Evolutionary conservation across 257 asterid genomes (phyloP).

Genomic region (Forsythia suspensa): DNA sequence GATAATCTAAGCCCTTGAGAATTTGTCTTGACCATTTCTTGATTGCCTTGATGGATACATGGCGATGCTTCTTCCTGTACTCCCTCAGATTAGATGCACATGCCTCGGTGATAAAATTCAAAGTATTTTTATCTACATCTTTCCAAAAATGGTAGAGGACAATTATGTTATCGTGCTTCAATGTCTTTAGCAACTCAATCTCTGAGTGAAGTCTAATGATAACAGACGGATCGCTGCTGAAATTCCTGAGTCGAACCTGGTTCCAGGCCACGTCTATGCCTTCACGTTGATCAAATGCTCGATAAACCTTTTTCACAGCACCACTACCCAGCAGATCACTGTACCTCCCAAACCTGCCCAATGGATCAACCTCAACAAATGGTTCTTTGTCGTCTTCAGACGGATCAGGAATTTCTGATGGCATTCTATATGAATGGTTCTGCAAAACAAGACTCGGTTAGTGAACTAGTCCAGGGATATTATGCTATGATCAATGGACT

Average conservation of each 20-base stretch:
- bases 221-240: constrained; percentile 27
- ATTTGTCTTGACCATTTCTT: constrained; percentile 35
- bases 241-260: constrained; percentile 27
- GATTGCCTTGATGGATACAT: constrained; percentile 30
- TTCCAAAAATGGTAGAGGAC: constrained; percentile 28
- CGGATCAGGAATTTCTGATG: not conserved
- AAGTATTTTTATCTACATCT: constrained; percentile 22
- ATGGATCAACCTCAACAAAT: constrained; percentile 28
- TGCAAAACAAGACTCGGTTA: not conserved
- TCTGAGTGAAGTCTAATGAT: constrained; percentile 22
- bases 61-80: constrained; percentile 37
- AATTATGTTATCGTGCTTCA: constrained; percentile 26
- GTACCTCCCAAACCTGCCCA: constrained; percentile 27
- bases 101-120: constrained; percentile 35
- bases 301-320: constrained; percentile 27
- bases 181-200: constrained; percentile 20
- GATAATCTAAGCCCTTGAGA: constrained; percentile 31
- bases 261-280: constrained; percentile 33
- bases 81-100: constrained; percentile 32
- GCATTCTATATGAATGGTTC: not conserved
- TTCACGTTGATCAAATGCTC: constrained; percentile 31
- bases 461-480: not conserved
- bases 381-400: constrained; percentile 8
- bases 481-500: not conserved
- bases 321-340: constrained; percentile 24